Base-by-base conservation (phyloP, 2,329 filamentous ascomycete genomes). In the Fusarium sp. region DNA sequence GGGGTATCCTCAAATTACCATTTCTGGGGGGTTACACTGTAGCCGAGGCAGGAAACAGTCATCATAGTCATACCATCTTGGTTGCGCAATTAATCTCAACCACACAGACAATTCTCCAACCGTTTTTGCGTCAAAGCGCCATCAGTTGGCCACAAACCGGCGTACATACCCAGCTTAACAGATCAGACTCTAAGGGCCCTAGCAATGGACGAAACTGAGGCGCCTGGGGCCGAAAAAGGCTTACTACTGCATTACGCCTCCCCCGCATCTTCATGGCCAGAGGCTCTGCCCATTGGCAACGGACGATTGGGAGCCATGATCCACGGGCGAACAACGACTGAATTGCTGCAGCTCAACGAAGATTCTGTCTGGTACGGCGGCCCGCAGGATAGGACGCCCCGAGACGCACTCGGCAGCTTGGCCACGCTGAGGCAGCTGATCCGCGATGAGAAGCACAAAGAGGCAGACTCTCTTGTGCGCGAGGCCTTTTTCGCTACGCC, bases 261-360 rank as follows among this genome's bases (percentile, higher is more conserved):
- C 48, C 73, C 74, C 56, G 74, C 74, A 54, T 62, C 60, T 7
- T 57, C 65, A 17, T 76, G 73, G 72, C 44, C 67, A 35, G 66
- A 75, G 52, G 81, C 83, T 15, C 74, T 85, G 1, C 83, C 83
- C 2, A 78, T 85, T 55, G 83, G 83, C 4, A 85, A 85, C 67
- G 83, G 84, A 13, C 78, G 83, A 19, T 57, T 78, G 2, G 77
- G 75, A 7, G 75, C 71, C 4, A 83, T 83, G 78, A 67, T 84
- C 25, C 80, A 81, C 62, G 83, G 83, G 14, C 78, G 80, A 14
- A 71, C 77, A 14, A 76, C 77, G 1, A 82, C 83, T 47, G 75
- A 80, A 39, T 69, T 84, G 6, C 73, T 79, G 27, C 68, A 70
- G 15, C 73, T 85, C 15, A 85, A 84, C 45, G 83, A 85, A 67